phyloP scores from a whole-genome alignment of 2,329 filamentous ascomycete species.

The Zasmidium citrigriseum region DNA sequence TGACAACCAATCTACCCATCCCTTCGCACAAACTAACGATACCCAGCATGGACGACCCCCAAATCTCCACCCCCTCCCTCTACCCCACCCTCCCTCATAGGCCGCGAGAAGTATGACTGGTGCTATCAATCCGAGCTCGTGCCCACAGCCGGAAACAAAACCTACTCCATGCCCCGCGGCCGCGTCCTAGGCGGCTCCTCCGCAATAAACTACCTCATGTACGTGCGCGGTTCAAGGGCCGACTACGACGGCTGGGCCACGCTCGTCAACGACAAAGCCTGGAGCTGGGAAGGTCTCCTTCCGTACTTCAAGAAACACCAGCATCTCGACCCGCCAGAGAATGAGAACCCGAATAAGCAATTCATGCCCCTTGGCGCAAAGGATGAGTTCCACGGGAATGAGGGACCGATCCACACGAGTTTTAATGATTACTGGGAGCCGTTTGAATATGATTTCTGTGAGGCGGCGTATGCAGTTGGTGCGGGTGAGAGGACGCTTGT shows the following conservation, averaged over 20 bases:
- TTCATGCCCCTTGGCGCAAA: conserved; percentile 26
- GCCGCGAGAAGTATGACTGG: conserved; percentile 37
- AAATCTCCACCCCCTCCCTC: conserved; percentile 35
- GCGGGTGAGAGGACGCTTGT: conserved; percentile 32
- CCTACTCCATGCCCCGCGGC: conserved; percentile 37
- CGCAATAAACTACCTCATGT: conserved; percentile 43
- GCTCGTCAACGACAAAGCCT: conserved; percentile 29
- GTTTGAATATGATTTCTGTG: conserved; percentile 39
- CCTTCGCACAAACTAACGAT: background rate
- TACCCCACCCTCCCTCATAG: conserved; percentile 36
- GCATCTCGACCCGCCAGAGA: conserved; percentile 21
- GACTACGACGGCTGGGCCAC: conserved; percentile 41
- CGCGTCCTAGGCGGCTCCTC: conserved; percentile 40
- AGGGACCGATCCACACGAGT: conserved; percentile 37
- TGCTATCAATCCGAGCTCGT: conserved; percentile 31
- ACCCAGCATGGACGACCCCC: conserved; percentile 28
- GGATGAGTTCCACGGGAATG: conserved; percentile 35
- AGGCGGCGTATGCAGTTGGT: conserved; percentile 36
- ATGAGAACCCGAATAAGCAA: conserved; percentile 17
- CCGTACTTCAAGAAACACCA: conserved; percentile 34
- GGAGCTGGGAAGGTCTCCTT: conserved; percentile 31
- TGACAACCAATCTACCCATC: too few relatives aligned
- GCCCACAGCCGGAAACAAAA: conserved; percentile 27
- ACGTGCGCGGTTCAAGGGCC: conserved; percentile 33
- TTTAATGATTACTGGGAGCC: conserved; percentile 41